A percentile compares a stretch with the other conserved stretches of the same genome.
Conservation (phyloP, 106 monocot genomes). For the Vanilla planifolia region DNA sequence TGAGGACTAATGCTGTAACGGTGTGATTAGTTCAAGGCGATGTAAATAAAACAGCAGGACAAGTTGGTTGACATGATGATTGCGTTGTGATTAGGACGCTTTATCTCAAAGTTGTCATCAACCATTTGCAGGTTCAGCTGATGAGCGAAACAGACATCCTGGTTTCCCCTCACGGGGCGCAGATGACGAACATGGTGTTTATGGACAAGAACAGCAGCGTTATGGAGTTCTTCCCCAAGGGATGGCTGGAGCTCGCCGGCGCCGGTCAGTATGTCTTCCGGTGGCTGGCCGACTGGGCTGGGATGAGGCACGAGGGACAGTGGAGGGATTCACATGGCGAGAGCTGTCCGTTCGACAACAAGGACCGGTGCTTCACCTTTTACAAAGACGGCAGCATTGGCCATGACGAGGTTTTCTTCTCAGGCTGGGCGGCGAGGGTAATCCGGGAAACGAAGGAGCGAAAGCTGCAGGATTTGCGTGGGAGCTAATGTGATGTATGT, state of each 20-base stretch:
- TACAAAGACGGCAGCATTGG: constrained; percentile 56
- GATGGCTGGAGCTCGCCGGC: constrained; percentile 53
- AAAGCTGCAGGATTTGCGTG: constrained; percentile 19
- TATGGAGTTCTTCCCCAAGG: constrained; percentile 77
- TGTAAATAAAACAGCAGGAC: no score
- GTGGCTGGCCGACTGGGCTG: constrained; percentile 35
- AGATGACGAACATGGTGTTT: constrained; percentile 67
- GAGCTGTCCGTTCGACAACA: constrained; percentile 18
- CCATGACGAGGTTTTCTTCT: constrained; percentile 45
- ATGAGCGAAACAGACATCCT: constrained; percentile 49
- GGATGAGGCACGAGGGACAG: constrained; percentile 42
- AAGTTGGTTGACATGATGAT: no score
- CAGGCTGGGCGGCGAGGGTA: constrained; percentile 39
- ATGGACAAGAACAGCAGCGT: constrained; percentile 77
- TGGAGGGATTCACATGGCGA: constrained; percentile 46
- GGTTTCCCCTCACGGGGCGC: constrained; percentile 55
- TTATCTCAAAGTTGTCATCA: no score
- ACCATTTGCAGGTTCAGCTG: constrained; percentile 43
- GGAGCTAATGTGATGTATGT: no score
- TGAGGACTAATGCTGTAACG: no score
- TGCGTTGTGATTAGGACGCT: no score
- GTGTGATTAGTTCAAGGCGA: no score
- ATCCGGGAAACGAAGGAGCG: constrained; percentile 27
- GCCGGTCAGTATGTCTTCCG: constrained; percentile 42
- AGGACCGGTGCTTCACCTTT: constrained; percentile 25